Conservation (phyloP, 208 protist species). For the Naegleria lovaniensis region DNA sequence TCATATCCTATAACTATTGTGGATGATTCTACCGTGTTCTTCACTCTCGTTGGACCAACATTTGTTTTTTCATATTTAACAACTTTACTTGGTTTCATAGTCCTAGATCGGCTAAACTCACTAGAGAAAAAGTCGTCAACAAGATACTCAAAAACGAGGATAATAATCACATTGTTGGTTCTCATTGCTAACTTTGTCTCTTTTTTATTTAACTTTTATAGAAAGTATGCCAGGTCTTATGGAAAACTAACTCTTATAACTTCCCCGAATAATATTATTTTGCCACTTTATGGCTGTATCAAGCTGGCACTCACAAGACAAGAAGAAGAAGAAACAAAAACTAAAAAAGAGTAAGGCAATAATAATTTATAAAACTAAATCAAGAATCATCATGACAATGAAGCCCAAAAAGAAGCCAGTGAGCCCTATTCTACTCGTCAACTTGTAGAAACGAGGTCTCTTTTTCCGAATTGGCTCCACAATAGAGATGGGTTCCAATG, state of each 20-base stretch:
- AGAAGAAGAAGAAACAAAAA: no score
- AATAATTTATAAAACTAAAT: neutral
- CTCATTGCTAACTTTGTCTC: neutral
- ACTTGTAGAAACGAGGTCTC: neutral
- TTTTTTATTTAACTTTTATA: neutral
- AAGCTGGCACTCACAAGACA: no score
- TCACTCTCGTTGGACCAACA: neutral
- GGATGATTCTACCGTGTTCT: neutral
- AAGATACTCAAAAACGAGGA: neutral
- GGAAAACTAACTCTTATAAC: neutral
- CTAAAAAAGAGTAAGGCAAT: no score
- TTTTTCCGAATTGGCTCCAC: neutral
- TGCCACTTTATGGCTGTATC: neutral
- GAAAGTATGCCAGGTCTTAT: neutral
- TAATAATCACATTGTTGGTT: neutral
- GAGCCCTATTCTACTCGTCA: neutral
- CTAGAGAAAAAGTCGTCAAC: neutral
- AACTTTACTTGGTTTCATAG: neutral
- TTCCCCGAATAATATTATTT: neutral
- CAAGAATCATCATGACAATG: neutral
- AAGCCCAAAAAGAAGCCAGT: neutral
- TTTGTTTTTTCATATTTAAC: neutral
- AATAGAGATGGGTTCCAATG: neutral
- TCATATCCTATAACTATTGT: neutral
- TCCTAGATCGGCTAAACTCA: neutral